A percentile compares a stretch with the other conserved stretches of the same genome.
These are phyloP conservation scores for Elaeis oleifera DNA, from an alignment of 202 grass and related monocot genomes.

Conservation along the genomic window DNA sequence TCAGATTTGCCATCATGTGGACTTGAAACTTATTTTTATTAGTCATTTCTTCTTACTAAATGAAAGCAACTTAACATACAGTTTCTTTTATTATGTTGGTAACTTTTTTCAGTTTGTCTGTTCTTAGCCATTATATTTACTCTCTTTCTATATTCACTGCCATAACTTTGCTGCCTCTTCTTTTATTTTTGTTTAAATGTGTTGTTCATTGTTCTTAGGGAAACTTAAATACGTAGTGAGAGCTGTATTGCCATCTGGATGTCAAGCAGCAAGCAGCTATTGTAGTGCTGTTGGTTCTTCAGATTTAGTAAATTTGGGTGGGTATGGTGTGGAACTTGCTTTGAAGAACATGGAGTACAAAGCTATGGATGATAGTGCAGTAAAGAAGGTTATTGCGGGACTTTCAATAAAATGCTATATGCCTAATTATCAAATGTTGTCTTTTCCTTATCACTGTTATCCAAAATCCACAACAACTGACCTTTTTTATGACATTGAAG, in stretches of 20 bases:
- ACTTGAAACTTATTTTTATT: no score
- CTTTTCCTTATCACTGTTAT: no score
- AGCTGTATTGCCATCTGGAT: slow-evolving; percentile 76
- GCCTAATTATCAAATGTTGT: neutral
- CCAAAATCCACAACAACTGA: no score
- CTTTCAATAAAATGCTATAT: neutral
- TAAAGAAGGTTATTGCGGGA: slow-evolving; percentile 59
- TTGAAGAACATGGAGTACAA: slow-evolving; percentile 99
- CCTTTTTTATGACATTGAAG: no score
- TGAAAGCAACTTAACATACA: no score
- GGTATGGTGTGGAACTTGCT: slow-evolving; percentile 95
- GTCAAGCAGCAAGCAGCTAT: slow-evolving; percentile 58
- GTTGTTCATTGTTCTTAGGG: slow-evolving; percentile 44
- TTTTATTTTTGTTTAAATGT: slow-evolving; percentile 22
- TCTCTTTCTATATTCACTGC: slow-evolving; percentile 9
- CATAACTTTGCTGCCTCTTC: neutral
- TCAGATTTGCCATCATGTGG: no score
- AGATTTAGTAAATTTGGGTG: slow-evolving; percentile 88
- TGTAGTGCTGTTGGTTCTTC: slow-evolving; percentile 77
- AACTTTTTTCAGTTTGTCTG: no score
- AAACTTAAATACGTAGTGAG: slow-evolving; percentile 76
- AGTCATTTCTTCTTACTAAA: no score
- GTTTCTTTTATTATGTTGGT: no score
- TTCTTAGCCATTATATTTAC: no score
- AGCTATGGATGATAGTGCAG: slow-evolving; percentile 85